Conservation (phyloP, 1,139 yeast genomes). For the Geotrichum reessii region DNA sequence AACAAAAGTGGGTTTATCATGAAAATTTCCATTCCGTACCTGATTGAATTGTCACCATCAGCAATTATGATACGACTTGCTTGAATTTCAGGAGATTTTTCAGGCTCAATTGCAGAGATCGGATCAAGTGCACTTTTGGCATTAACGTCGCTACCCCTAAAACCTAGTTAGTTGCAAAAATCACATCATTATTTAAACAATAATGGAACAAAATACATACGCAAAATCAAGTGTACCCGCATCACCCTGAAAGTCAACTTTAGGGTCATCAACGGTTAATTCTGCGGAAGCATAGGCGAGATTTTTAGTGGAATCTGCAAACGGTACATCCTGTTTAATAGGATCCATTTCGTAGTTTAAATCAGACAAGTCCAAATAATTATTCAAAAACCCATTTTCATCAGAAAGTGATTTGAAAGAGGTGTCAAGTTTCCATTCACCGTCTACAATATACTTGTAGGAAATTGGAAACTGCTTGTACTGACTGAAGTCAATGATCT, state of each 20-base stretch:
- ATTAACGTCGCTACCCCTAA: background rate
- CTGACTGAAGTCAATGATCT: background rate
- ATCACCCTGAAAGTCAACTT: background rate
- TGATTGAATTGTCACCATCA: background rate
- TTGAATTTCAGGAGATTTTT: background rate
- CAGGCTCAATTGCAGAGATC: background rate
- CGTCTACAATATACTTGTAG: constrained; percentile 16
- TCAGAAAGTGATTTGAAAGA: background rate
- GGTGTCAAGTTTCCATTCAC: constrained; percentile 11
- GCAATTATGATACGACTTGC: background rate
- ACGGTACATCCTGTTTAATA: background rate
- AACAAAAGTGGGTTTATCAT: background rate
- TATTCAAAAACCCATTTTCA: constrained; percentile 4
- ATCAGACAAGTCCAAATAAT: constrained; percentile 1
- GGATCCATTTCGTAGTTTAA: background rate
- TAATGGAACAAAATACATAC: background rate
- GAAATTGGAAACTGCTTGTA: background rate
- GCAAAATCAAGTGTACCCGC: background rate
- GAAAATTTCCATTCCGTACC: background rate
- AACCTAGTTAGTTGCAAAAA: background rate
- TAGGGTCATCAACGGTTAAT: background rate
- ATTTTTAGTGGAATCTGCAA: background rate
- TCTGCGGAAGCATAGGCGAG: background rate
- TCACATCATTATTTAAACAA: background rate
- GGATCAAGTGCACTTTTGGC: background rate